Conservation (phyloP, 371 early-diverging fungal species). For the Mucor lusitanicus region DNA sequence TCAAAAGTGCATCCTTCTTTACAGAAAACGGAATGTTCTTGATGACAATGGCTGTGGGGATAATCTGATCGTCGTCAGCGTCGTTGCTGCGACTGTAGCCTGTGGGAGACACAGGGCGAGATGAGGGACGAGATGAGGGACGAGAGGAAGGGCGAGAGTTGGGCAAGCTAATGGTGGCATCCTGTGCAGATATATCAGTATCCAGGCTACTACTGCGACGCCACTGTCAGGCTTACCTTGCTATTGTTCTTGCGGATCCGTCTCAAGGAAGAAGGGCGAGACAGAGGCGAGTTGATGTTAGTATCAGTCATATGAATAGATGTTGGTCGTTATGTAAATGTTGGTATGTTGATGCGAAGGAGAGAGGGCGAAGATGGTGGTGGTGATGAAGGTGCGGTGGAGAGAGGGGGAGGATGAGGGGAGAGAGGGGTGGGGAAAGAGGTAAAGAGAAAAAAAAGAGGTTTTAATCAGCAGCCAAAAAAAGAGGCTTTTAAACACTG, state of each 20-base stretch:
- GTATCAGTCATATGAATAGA: conserved; percentile 5
- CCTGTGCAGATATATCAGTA: neutral
- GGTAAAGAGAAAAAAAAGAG: too few species aligned
- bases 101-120: conserved; percentile 32
- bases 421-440: too few species aligned
- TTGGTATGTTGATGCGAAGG: conserved; percentile 6
- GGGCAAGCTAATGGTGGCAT: neutral
- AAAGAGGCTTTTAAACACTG: neutral
- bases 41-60: conserved; percentile 80
- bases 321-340: conserved; percentile 20
- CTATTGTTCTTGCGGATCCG: conserved; percentile 16
- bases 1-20: conserved; percentile 73
- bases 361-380: neutral
- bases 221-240: neutral
- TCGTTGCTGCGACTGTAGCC: neutral
- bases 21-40: conserved; percentile 84
- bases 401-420: neutral
- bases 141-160: conserved; percentile 19
- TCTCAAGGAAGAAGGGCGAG: conserved; percentile 28
- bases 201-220: neutral
- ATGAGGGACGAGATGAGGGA: conserved; percentile 25
- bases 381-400: neutral
- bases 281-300: conserved; percentile 15
- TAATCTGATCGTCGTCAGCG: conserved; percentile 33
- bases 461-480: neutral